A percentile compares a stretch with the other conserved stretches of the same genome.
phyloP scores from a whole-genome alignment of 352 stramenopile genomes.

The Nothophytophthora sp. region DNA sequence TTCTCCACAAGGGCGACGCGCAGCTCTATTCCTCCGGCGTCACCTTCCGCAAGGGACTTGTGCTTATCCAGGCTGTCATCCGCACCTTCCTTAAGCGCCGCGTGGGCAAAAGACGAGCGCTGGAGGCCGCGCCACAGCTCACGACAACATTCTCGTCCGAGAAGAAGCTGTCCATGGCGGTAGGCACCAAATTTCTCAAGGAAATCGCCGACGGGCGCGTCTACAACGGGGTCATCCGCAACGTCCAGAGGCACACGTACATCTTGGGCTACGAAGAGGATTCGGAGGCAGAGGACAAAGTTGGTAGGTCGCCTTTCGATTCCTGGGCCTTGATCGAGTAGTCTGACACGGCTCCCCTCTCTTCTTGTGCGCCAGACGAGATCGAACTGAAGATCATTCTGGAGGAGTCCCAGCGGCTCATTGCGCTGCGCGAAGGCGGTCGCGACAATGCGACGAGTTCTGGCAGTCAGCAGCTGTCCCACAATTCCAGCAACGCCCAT shows the following conservation, averaged over 20 bases:
- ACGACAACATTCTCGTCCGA: not conserved
- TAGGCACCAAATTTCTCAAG: constrained; percentile 74
- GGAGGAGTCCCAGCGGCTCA: constrained; percentile 60
- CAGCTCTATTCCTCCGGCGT: constrained; percentile 75
- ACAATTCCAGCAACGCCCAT: constrained; percentile 1
- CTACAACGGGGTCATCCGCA: constrained; percentile 64
- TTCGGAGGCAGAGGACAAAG: constrained; percentile 55
- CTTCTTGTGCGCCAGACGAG: constrained; percentile 32
- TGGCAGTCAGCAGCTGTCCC: no score
- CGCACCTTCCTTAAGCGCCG: constrained; percentile 69
- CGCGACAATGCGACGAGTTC: no score
- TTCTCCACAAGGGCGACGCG: constrained; percentile 64
- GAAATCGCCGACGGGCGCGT: constrained; percentile 64
- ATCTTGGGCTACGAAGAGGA: constrained; percentile 70
- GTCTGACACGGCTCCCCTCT: not conserved
- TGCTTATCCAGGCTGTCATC: constrained; percentile 73
- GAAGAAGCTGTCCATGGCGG: constrained; percentile 32
- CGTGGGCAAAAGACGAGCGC: no score
- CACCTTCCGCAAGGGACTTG: constrained; percentile 65
- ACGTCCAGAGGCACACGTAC: constrained; percentile 46
- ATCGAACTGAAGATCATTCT: constrained; percentile 84
- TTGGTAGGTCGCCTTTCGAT: constrained; percentile 40
- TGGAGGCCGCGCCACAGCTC: constrained; percentile 14
- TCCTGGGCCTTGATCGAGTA: not conserved
- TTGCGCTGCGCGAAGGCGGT: constrained; percentile 30